Evolutionary conservation across 1,284 basidiomycete species (phyloP).

Genomic region (Austroboletus sp.): DNA sequence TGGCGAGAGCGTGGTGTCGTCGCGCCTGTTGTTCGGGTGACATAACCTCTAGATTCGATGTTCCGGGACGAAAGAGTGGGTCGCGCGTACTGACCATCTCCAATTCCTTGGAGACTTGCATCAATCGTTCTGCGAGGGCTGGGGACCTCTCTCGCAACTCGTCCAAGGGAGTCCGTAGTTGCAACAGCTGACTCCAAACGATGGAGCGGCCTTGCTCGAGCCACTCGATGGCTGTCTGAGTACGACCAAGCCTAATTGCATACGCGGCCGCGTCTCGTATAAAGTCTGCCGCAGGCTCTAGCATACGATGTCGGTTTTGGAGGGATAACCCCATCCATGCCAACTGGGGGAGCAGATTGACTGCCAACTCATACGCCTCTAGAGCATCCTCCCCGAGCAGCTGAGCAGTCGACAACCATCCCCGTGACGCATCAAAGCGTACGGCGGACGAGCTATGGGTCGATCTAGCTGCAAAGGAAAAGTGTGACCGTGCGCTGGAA

Average conservation of each 20-base stretch:
- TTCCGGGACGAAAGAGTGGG: not conserved
- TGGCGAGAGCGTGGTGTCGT: not conserved
- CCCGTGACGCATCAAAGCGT: not conserved
- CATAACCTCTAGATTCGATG: not conserved
- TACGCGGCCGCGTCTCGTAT: not conserved
- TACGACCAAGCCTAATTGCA: not conserved
- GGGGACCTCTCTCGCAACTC: not conserved
- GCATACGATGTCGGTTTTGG: not conserved
- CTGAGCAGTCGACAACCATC: not conserved
- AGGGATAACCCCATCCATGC: conserved; percentile 1
- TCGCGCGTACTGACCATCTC: not conserved
- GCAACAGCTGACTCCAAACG: not conserved
- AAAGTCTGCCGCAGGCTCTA: not conserved
- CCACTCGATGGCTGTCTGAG: conserved; percentile 1
- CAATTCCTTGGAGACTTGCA: not conserved
- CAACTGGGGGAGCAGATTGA: not conserved
- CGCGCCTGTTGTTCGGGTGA: not conserved
- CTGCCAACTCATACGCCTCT: not conserved
- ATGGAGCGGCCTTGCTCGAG: conserved; percentile 4
- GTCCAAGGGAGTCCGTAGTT: conserved; percentile 1
- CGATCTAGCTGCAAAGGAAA: not conserved
- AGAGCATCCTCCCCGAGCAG: not conserved
- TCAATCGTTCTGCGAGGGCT: not conserved
- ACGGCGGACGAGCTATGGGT: not conserved
- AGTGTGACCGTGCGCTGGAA: not conserved